Percentiles rank a stretch among this genome's conserved stretches.
phyloP scores from a whole-genome alignment of 2,329 filamentous ascomycete species.

The Trichoderma guizhouense region DNA sequence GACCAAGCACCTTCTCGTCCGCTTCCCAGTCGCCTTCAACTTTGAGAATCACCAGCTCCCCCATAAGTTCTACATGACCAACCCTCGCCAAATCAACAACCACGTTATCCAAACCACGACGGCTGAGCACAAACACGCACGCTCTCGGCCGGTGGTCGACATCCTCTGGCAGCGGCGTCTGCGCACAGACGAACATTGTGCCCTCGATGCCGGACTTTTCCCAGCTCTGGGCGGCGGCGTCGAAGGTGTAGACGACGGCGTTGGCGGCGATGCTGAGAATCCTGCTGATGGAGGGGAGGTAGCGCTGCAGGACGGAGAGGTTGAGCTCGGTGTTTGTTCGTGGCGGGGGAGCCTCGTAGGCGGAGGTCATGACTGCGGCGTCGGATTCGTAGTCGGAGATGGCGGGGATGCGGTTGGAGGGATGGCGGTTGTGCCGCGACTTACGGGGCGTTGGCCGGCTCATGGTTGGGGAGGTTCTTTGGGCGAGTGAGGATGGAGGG shows the following conservation, averaged over 20 bases:
- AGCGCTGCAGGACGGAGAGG: conserved; percentile 75
- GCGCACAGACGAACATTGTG: conserved; percentile 80
- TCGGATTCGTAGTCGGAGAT: conserved; percentile 66
- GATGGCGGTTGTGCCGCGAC: conserved; percentile 40
- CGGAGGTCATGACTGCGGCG: conserved; percentile 43
- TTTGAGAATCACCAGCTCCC: conserved; percentile 51
- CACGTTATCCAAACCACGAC: conserved; percentile 68
- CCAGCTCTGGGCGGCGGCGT: conserved; percentile 64
- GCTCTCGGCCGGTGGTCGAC: conserved; percentile 37
- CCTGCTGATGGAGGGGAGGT: conserved; percentile 68
- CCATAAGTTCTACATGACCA: conserved; percentile 60
- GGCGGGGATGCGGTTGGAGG: conserved; percentile 39
- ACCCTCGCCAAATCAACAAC: conserved; percentile 61
- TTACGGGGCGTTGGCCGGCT: conserved; percentile 43
- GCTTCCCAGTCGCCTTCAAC: conserved; percentile 35
- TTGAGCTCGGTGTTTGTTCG: conserved; percentile 85
- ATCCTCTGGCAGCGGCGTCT: conserved; percentile 42
- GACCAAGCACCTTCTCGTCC: conserved; percentile 45
- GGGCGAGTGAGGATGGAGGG: too few relatives aligned
- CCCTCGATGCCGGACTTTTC: conserved; percentile 84
- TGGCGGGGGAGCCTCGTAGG: conserved; percentile 46
- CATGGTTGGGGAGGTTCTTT: conserved; percentile 32
- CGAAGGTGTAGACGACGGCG: conserved; percentile 81
- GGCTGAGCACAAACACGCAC: conserved; percentile 71
- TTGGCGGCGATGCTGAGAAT: conserved; percentile 82